Evolutionary conservation across 129 eudicot species (phyloP).

Genomic region (Saussurea involucrata): DNA sequence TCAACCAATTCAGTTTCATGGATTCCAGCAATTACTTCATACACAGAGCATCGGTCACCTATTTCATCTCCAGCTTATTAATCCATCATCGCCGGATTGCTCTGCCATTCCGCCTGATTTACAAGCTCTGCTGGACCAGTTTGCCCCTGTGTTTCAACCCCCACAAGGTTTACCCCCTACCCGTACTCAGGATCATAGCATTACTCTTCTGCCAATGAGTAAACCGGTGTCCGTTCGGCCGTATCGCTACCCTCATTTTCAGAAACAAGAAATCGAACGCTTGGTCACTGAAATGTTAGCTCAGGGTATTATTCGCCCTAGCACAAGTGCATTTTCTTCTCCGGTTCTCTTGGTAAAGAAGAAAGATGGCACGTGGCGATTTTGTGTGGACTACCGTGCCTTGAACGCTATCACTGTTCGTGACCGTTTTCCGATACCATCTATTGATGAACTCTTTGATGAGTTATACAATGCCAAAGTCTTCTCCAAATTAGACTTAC

Average conservation of each 20-base stretch:
- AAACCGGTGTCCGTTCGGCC: not conserved
- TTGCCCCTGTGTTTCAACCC: not conserved
- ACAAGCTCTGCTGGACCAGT: not conserved
- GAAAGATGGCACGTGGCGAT: too few relatives aligned
- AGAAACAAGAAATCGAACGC: not conserved
- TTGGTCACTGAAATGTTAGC: not conserved
- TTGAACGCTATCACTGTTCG: not conserved
- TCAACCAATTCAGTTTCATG: too few relatives aligned
- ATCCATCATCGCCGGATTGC: too few relatives aligned
- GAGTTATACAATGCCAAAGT: not conserved
- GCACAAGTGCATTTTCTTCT: not conserved
- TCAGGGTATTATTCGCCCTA: not conserved
- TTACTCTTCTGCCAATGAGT: not conserved
- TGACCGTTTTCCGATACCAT: not conserved
- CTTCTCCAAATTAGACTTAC: not conserved
- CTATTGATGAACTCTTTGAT: not conserved
- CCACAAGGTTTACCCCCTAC: not conserved
- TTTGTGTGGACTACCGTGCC: not conserved
- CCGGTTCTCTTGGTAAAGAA: not conserved
- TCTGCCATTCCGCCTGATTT: not conserved
- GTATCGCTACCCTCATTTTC: not conserved
- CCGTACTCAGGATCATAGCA: not conserved
- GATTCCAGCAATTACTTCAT: too few relatives aligned
- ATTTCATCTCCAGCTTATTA: too few relatives aligned
- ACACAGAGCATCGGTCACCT: too few relatives aligned